Evolutionary conservation across 495 filamentous ascomycete genomes (phyloP).

Genomic region (Aspergillus biplanus): DNA sequence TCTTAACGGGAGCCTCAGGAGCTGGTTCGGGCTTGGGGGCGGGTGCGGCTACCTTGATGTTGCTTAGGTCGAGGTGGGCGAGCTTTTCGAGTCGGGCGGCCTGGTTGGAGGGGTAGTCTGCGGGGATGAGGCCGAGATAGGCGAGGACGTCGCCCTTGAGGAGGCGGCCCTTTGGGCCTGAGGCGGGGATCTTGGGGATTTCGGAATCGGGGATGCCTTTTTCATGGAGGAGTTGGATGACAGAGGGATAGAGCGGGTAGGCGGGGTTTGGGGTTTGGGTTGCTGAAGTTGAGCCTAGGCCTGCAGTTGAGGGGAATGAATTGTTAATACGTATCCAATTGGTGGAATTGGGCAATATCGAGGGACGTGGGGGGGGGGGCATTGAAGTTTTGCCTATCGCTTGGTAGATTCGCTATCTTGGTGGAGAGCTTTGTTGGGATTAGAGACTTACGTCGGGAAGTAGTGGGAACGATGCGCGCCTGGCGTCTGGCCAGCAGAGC

Average conservation of each 20-base stretch:
- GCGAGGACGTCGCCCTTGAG: conserved; percentile 96
- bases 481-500: conserved; percentile 45
- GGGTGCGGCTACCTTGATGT: conserved; percentile 83
- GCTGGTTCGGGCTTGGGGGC: conserved; percentile 52
- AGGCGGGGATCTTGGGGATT: conserved; percentile 78
- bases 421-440: conserved; percentile 11
- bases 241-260: conserved; percentile 85
- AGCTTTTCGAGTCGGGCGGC: conserved; percentile 72
- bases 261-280: conserved; percentile 65
- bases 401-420: conserved; percentile 7
- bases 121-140: conserved; percentile 76
- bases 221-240: conserved; percentile 76
- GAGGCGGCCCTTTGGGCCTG: conserved; percentile 85
- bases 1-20: conserved; percentile 36
- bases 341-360: neutral
- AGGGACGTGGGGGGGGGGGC: neutral
- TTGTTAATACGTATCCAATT: neutral
- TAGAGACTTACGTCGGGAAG: conserved; percentile 44
- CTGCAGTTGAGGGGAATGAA: conserved; percentile 16
- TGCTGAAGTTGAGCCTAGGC: conserved; percentile 42
- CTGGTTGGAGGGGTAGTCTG: conserved; percentile 69
- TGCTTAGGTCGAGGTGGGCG: conserved; percentile 85
- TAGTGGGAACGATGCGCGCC: conserved; percentile 33
- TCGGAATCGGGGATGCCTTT: conserved; percentile 73
- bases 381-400: neutral